Evolutionary conservation across 2,329 filamentous ascomycete species (phyloP), one percentile per base, ranked within the genome.

Genomic region (Sarocladiaceae sp.): DNA sequence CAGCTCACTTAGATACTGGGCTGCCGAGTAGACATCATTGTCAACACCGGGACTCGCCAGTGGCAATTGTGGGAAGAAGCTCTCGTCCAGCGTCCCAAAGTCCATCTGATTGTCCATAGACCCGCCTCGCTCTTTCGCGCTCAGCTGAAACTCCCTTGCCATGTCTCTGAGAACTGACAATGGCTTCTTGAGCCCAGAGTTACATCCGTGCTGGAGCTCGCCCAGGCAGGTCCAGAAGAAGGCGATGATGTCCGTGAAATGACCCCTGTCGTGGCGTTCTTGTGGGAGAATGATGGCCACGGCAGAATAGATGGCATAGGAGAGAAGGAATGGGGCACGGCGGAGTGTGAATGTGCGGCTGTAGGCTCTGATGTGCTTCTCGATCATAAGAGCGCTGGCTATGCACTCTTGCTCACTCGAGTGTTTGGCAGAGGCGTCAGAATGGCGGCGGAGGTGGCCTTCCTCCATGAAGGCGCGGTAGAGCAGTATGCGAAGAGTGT

Each of bases 381-480:
- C 60, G 41, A 66, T 64, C 60, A 50, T 65, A 48, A 49, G 47
- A 31, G 51, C 60, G 52, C 53, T 66, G 56, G 48, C 54, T 34
- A 55, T 59, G 20, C 53, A 59, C 6, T 53, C 55, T n/a, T 59
- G 56, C 43, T 59, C 56, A 11, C 55, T 52, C 2, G 47, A 47
- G 10, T 52, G 49, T 40, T 56, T 58, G 15, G 50, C 47, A 12
- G 23, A 33, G 31, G 53, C 53, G 35, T 59, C 53, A 3, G 56
- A 53, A 20, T 60, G 55, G 18, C 50, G 51, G n/a, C 53, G 47
- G 3, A 60, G 55, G 24, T 60, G 57, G 24, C 58, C 58, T 15
- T 58, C 54, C 21, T 60, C 60, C 1, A 69, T 58, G 48, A 71
- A 70, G 2, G 68, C 66, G 1, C 67, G 63, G 45, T 71, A 65